phyloP scores from a whole-genome alignment of 1,284 basidiomycete genomes.

The Trichosporon faecale region DNA sequence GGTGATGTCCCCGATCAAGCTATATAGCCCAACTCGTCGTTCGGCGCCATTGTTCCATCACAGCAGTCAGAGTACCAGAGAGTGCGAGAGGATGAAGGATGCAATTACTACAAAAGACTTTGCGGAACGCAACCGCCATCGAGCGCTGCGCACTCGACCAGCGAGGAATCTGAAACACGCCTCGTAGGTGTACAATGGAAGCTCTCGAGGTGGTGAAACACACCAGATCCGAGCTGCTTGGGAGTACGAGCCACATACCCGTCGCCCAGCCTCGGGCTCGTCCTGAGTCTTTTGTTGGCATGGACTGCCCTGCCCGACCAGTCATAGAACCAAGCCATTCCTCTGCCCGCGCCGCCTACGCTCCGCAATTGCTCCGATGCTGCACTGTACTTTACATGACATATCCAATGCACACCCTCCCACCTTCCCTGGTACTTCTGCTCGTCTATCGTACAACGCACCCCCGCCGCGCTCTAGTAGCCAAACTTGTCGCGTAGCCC shows the following conservation, averaged over 20 bases:
- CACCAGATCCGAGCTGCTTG: neutral
- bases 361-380: too few species aligned
- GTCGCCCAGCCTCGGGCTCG: neutral
- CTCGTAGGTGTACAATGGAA: neutral
- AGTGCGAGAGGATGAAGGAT: too few species aligned
- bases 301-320: neutral
- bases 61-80: too few species aligned
- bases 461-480: neutral
- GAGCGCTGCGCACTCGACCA: too few species aligned
- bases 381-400: neutral
- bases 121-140: neutral
- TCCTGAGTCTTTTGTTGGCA: neutral
- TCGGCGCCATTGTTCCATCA: too few species aligned
- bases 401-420: neutral
- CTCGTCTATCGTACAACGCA: too few species aligned
- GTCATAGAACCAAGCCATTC: too few species aligned
- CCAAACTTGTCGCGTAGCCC: neutral
- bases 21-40: too few species aligned
- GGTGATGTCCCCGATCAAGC: too few species aligned
- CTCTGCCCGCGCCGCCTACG: too few species aligned
- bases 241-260: too few species aligned
- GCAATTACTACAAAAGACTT: neutral
- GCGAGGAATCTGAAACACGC: neutral
- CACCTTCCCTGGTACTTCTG: too few species aligned
- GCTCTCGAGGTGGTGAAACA: neutral